These are phyloP conservation scores for Oryza glumipatula DNA, from an alignment of 176 grass and related monocot species.

Conservation along the genomic window DNA sequence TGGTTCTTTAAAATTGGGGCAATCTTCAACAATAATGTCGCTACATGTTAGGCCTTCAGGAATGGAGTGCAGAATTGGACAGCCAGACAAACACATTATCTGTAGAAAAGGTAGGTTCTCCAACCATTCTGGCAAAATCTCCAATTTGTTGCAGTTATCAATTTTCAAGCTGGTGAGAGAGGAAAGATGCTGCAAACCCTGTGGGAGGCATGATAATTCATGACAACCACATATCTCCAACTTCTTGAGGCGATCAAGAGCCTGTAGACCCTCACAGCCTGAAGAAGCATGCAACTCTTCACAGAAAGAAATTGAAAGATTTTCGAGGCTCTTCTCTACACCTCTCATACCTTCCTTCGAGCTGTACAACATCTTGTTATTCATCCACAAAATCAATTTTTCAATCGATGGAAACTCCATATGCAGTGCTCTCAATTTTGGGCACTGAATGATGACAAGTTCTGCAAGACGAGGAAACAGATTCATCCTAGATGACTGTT, in stretches of 20 bases:
- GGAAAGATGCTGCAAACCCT: constrained; percentile 12
- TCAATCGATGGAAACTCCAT: background rate
- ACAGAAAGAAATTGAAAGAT: background rate
- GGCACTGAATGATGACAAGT: constrained; percentile 1
- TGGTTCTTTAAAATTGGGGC: background rate
- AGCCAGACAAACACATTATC: background rate
- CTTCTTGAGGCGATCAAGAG: background rate
- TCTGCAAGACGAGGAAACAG: background rate
- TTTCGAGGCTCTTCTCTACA: background rate
- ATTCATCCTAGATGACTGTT: background rate
- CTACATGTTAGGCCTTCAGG: background rate
- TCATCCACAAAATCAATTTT: constrained; percentile 10
- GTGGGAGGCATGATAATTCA: background rate
- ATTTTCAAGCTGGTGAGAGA: background rate
- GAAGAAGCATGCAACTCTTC: background rate
- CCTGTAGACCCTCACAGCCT: constrained; percentile 2
- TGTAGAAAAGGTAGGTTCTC: background rate
- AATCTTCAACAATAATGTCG: background rate
- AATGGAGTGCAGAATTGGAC: background rate
- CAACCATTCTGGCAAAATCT: constrained; percentile 4
- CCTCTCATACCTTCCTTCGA: background rate
- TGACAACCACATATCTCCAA: background rate
- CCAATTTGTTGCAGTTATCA: background rate
- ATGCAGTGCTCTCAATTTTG: background rate
- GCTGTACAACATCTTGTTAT: background rate